Evolutionary conservation across 2,329 filamentous ascomycete species (phyloP).

Genomic region (Colletotrichum sp.): DNA sequence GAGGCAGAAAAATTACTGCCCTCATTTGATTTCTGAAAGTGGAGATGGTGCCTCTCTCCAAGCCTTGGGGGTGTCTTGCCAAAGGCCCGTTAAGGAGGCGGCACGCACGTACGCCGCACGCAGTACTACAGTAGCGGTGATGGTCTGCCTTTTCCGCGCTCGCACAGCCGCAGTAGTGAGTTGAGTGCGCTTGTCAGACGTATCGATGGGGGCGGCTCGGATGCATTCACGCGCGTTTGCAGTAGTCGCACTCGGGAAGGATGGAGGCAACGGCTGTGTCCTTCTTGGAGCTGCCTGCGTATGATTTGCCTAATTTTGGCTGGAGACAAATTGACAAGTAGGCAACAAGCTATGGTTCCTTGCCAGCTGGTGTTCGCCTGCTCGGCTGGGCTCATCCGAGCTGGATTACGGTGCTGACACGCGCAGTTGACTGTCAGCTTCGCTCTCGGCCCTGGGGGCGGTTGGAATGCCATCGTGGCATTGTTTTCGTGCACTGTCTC

Average conservation of each 20-base stretch:
- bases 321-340: neutral
- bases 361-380: neutral
- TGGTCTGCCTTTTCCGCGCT: neutral
- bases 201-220: neutral
- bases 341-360: neutral
- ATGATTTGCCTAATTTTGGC: neutral
- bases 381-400: neutral
- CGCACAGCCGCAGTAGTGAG: neutral
- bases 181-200: neutral
- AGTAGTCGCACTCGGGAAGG: neutral
- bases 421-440: neutral
- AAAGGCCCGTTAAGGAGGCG: neutral
- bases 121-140: neutral
- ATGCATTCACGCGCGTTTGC: neutral
- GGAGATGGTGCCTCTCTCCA: neutral
- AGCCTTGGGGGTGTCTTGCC: neutral
- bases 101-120: neutral
- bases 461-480: neutral
- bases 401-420: neutral
- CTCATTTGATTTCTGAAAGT: neutral
- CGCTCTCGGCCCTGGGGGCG: neutral
- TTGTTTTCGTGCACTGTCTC: neutral
- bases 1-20: neutral
- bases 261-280: neutral
- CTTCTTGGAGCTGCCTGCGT: neutral